A percentile compares a stretch with the other conserved stretches of the same genome.
phyloP scores from a whole-genome alignment of 2,329 filamentous ascomycete species.

The Botrytis deweyae region DNA sequence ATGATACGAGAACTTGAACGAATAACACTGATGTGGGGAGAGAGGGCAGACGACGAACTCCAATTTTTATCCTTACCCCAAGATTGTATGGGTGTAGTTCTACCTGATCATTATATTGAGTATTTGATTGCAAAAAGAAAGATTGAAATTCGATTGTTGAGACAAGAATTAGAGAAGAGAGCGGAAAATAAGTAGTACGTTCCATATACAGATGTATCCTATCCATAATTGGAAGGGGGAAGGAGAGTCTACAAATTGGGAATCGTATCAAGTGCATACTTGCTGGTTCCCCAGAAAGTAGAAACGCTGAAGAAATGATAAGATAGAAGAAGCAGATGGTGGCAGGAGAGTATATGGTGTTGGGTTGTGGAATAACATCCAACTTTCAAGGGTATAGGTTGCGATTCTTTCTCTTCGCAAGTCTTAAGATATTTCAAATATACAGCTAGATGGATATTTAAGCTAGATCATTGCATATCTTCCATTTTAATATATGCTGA shows the following conservation, averaged over 20 bases:
- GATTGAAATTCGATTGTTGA: not conserved
- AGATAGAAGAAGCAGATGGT: not conserved
- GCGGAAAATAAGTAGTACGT: not conserved
- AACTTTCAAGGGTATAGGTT: not conserved
- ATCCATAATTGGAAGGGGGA: too few species aligned
- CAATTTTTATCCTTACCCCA: not conserved
- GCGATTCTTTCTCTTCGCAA: not conserved
- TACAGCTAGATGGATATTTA: not conserved
- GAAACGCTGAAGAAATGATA: too few species aligned
- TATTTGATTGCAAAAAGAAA: not conserved
- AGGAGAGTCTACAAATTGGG: not conserved
- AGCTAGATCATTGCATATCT: too few species aligned
- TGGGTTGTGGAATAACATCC: not conserved
- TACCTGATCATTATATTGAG: not conserved
- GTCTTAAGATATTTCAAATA: not conserved
- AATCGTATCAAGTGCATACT: too few species aligned
- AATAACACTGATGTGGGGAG: not conserved
- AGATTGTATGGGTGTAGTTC: too few species aligned
- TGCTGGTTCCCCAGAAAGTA: too few species aligned
- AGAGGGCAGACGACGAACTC: not conserved
- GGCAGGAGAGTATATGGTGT: too few species aligned
- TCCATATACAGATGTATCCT: too few species aligned
- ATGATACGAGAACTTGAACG: not conserved
- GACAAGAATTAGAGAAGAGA: not conserved
- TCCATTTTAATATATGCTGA: not conserved